Evolutionary conservation across 2,329 filamentous ascomycete genomes (phyloP).

Genomic region (Fusarium sp.): DNA sequence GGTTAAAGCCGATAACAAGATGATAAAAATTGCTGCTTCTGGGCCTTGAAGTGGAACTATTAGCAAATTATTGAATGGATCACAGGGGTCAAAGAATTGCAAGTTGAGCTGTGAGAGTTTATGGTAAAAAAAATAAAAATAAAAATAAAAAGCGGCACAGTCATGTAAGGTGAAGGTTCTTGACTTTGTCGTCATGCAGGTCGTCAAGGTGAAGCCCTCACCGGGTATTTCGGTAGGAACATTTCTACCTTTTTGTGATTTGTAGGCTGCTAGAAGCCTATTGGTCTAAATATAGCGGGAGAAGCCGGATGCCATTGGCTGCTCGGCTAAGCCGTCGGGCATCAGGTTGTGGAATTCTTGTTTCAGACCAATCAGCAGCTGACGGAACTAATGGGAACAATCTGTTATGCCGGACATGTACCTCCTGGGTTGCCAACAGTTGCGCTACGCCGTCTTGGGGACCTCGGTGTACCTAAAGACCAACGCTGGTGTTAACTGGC

Average conservation of each 20-base stretch:
- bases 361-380: slow-evolving; percentile 17
- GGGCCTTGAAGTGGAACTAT: not conserved
- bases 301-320: slow-evolving; percentile 27
- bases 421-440: slow-evolving; percentile 22
- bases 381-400: slow-evolving; percentile 7
- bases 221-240: not conserved
- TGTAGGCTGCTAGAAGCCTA: not conserved
- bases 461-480: slow-evolving; percentile 22
- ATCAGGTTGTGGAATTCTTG: slow-evolving; percentile 4
- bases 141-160: no score
- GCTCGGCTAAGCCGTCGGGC: slow-evolving; percentile 36
- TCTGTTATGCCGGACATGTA: slow-evolving; percentile 35
- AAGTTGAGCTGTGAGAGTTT: not conserved
- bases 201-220: slow-evolving; percentile 2
- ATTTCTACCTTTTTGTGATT: not conserved
- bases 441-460: slow-evolving; percentile 2
- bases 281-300: slow-evolving; percentile 13
- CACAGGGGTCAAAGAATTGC: not conserved
- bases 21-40: not conserved
- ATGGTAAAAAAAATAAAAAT: not conserved
- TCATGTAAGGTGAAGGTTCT: not conserved
- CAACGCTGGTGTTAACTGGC: slow-evolving; percentile 17
- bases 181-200: no score
- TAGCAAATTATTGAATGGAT: not conserved
- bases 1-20: slow-evolving; percentile 1